Conservation (phyloP, 2,329 filamentous ascomycete species). For the Claviceps sp. region DNA sequence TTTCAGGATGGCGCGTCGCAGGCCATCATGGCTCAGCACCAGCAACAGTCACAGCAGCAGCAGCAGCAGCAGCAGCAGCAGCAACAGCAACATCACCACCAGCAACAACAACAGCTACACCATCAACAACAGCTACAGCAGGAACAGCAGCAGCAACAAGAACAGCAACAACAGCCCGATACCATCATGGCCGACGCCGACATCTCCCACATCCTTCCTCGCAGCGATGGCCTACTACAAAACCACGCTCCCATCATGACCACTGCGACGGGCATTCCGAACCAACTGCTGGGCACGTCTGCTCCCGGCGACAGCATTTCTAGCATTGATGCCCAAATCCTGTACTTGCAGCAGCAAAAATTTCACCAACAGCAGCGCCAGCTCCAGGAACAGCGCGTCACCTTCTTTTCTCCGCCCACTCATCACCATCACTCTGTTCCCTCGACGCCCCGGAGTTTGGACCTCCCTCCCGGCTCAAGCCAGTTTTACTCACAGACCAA, state of each 20-base stretch:
- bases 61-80: slow-evolving; percentile 11
- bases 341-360: slow-evolving; percentile 51
- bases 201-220: slow-evolving; percentile 16
- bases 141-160: not conserved
- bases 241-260: slow-evolving; percentile 33
- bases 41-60: slow-evolving; percentile 13
- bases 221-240: slow-evolving; percentile 24
- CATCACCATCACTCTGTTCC: slow-evolving; percentile 49
- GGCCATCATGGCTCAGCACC: slow-evolving; percentile 16
- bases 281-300: slow-evolving; percentile 27
- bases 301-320: slow-evolving; percentile 38
- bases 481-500: slow-evolving; percentile 49
- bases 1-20: slow-evolving; percentile 31
- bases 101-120: slow-evolving; percentile 2
- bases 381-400: slow-evolving; percentile 41
- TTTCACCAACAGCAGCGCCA: slow-evolving; percentile 46
- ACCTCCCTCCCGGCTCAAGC: slow-evolving; percentile 49
- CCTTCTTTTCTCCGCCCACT: slow-evolving; percentile 29
- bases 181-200: slow-evolving; percentile 23
- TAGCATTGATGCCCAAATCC: slow-evolving; percentile 52
- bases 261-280: slow-evolving; percentile 32
- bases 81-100: slow-evolving; percentile 10
- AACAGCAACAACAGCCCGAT: slow-evolving; percentile 18
- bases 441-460: slow-evolving; percentile 68
- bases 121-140: slow-evolving; percentile 6